Percentiles rank a stretch among this genome's conserved stretches.
Conservation (phyloP, 495 filamentous ascomycete genomes). For the Penicillium subrubescens region DNA sequence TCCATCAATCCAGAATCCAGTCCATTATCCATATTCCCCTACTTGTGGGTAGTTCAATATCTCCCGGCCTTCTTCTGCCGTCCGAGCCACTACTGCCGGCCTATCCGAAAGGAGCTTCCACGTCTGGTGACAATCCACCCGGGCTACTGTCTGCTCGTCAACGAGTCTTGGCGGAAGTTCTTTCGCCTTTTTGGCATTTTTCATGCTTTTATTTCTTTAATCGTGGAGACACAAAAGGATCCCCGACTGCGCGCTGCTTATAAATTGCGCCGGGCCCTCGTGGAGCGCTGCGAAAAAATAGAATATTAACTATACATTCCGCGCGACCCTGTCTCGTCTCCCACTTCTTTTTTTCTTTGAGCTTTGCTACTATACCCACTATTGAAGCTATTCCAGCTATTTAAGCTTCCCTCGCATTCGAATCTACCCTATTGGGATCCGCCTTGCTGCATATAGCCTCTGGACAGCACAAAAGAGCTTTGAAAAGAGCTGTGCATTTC, state of each 20-base stretch:
- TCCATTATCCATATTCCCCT: background rate
- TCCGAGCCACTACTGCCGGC: conserved; percentile 26
- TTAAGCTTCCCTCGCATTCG: background rate
- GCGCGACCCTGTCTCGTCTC: background rate
- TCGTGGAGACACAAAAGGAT: conserved; percentile 22
- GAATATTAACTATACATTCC: conserved; percentile 5
- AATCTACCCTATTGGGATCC: background rate
- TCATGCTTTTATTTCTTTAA: conserved; percentile 22
- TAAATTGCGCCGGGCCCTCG: conserved; percentile 28
- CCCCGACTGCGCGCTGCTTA: conserved; percentile 23
- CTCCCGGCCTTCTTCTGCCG: conserved; percentile 10
- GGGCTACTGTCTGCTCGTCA: conserved; percentile 24
- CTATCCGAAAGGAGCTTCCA: conserved; percentile 29
- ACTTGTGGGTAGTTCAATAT: background rate
- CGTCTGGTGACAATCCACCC: conserved; percentile 34
- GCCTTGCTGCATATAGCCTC: background rate
- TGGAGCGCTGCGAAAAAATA: conserved; percentile 6
- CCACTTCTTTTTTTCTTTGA: conserved; percentile 3
- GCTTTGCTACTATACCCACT: background rate
- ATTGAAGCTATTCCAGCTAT: background rate
- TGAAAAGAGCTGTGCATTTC: background rate
- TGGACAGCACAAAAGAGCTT: background rate
- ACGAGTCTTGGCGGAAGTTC: conserved; percentile 8
- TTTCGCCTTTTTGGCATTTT: background rate
- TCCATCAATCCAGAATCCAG: background rate